A percentile compares a stretch with the other conserved stretches of the same genome.
These are phyloP conservation scores for Alternaria brassicae DNA, from an alignment of 2,329 filamentous ascomycete genomes.

Conservation along the genomic window DNA sequence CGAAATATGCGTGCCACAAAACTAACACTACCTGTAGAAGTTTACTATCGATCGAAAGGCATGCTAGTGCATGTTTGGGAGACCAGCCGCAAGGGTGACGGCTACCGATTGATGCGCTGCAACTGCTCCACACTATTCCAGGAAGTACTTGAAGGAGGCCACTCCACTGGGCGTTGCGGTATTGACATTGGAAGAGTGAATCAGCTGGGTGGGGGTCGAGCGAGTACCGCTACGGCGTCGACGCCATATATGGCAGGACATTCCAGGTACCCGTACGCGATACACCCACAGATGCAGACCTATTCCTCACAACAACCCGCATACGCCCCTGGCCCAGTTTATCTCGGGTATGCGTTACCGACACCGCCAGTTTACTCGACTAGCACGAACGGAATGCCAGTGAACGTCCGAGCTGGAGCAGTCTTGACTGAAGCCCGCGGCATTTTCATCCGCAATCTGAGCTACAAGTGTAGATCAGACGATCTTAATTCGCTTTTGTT, in stretches of 20 bases:
- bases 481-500: conserved; percentile 42
- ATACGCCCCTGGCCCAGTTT: conserved; percentile 30
- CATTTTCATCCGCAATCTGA: conserved; percentile 47
- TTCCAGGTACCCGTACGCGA: conserved; percentile 31
- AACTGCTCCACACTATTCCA: conserved; percentile 44
- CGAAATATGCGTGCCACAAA: conserved; percentile 2
- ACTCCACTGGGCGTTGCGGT: conserved; percentile 40
- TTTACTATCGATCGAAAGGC: conserved; percentile 30
- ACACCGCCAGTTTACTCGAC: conserved; percentile 37
- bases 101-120: conserved; percentile 42
- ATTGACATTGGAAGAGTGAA: conserved; percentile 41
- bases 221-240: conserved; percentile 10
- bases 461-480: conserved; percentile 32
- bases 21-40: conserved; percentile 20
- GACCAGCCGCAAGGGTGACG: conserved; percentile 36
- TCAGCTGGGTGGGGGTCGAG: conserved; percentile 20
- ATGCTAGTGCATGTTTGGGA: conserved; percentile 45
- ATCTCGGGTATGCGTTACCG: conserved; percentile 27
- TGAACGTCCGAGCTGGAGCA: conserved; percentile 48
- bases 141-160: conserved; percentile 31
- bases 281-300: conserved; percentile 28
- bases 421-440: conserved; percentile 48
- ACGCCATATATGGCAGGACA: conserved; percentile 28
- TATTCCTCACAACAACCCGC: conserved; percentile 23
- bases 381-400: conserved; percentile 43